Evolutionary conservation across 768 basidiomycete species (phyloP), one percentile per base, ranked within the genome.

Genomic region (Tephrocybe rancida): DNA sequence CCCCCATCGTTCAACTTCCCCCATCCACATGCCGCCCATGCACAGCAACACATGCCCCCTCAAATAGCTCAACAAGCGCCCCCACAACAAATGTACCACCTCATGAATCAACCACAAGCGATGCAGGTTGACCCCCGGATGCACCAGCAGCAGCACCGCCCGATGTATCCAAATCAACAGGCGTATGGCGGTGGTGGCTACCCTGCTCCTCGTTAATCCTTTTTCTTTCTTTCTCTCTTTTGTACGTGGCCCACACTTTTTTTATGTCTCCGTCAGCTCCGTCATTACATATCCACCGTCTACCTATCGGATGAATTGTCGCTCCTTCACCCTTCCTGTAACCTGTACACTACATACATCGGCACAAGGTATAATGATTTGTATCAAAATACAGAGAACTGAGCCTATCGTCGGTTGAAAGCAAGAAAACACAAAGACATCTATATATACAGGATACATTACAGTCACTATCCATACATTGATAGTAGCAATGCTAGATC

Each of bases 1-100:
- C 87, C 88, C 3, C 86, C 87, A 25, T 66, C 79, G 21, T 89
- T 85, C 66, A 86, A 83, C 63, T 89, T 81, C 61, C 82, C 87
- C 2, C 86, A 86, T 55, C 82, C 84, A 35, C 84, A 83, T 55
- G 70, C 77, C 14, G 80, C 81, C 38, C 84, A 78, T 48, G 73
- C 73, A n/a, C 82, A 74, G 50, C 74, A 77, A 41, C 78, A 78
- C 21, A 64, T 62, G 22, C 60, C 61, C 9, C 60, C 63, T 37
- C 66, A 66, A 14, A 70, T 71, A 48, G 65, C 57, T 67, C 69
- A 67, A 25, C 69, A 69, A 49, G 65, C 69, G 6, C 70, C 72
- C 34, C 74, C 64, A 26, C 58, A 62, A 41, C 64, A 59, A 50
- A 58, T 63, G 58, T 59, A 57, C 52, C 66, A 65, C 50, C 64